Percentiles rank a stretch among this genome's conserved stretches.
Evolutionary conservation across 2,329 filamentous ascomycete genomes (phyloP).

Genomic region (Cladosporium sp.): DNA sequence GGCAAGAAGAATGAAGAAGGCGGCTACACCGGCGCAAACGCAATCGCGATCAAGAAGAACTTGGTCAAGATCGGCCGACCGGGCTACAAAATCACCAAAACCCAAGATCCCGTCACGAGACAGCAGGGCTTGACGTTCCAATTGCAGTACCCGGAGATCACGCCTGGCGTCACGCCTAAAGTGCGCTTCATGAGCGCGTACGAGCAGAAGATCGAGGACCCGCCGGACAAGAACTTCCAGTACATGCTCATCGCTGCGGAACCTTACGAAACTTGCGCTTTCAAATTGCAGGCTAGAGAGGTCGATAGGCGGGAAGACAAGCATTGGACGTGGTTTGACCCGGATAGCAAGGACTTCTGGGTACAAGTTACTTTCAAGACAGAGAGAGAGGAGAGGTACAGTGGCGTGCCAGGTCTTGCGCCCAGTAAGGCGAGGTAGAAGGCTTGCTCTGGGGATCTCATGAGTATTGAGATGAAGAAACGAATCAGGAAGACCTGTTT

Average conservation of each 20-base stretch:
- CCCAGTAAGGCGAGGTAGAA: slow-evolving; percentile 5
- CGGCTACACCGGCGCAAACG: slow-evolving; percentile 70
- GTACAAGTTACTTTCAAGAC: slow-evolving; percentile 98
- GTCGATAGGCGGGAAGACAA: slow-evolving; percentile 83
- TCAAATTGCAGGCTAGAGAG: slow-evolving; percentile 92
- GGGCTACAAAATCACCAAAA: slow-evolving; percentile 97
- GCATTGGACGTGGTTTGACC: slow-evolving; percentile 94
- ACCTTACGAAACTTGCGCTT: slow-evolving; percentile 95
- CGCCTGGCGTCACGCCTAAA: slow-evolving; percentile 67
- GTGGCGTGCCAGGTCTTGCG: slow-evolving; percentile 58
- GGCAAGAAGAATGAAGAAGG: slow-evolving; percentile 63
- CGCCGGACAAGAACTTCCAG: slow-evolving; percentile 87
- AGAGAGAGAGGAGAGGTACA: slow-evolving; percentile 87
- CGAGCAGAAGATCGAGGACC: slow-evolving; percentile 90
- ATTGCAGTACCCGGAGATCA: slow-evolving; percentile 90
- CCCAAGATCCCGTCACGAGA: slow-evolving; percentile 78
- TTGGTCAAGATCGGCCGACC: slow-evolving; percentile 92
- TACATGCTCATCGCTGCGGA: slow-evolving; percentile 93
- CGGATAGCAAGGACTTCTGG: slow-evolving; percentile 95
- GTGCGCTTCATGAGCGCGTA: slow-evolving; percentile 98
- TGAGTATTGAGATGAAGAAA: too few relatives aligned
- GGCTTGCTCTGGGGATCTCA: not conserved
- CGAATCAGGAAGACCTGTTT: too few relatives aligned
- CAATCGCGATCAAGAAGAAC: slow-evolving; percentile 67
- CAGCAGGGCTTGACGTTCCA: slow-evolving; percentile 94